Base-by-base conservation (phyloP, 148 eudicot species). In the Persicaria maculosa region DNA sequence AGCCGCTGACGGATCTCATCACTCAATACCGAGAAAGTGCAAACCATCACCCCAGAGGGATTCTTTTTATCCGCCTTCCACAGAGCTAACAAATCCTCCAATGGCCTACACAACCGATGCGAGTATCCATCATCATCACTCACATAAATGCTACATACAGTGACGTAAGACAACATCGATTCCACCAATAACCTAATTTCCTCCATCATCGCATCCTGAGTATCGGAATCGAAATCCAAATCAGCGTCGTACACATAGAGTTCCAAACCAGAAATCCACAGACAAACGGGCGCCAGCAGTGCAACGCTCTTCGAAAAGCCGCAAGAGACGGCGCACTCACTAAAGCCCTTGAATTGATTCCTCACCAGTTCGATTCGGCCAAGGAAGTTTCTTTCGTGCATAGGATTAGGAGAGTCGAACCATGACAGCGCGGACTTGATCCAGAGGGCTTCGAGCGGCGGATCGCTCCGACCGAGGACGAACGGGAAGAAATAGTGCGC, bases 371-470 rank as follows among this genome's bases (percentile, higher is more conserved):
- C 76, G 50, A 83, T 12, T 65, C 77, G 77, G 59, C 77, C 77
- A 54, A 78, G 80, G 52, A 67, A 67, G 22, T 74, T 84, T 47
- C 43, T 57, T 43, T 80, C 68, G 45, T 61, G 17, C 5, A 72
- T 40, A 17, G 40, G 40, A 31, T 31, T 31, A 31, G 67, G 76
- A 31, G 22, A n/a, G 47, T 12, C 15, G 3, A 40, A 78, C 75
- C 76, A 87, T 11, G 53, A 31, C 16, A 87, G 78, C 50, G 77
- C 76, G 4, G 85, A 77, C 79, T 80, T 84, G 57, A 84, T 77
- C 91, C 91, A 88, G 74, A 88, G 80, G 81, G 85, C 68, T 84
- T 88, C 91, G 22, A 86, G 81, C 48, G 82, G 85, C 44, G 91
- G 89, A 72, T 86, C 75, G 7, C 47, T 20, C 74, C 71, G 82